Percentiles rank a stretch among this genome's conserved stretches.
Evolutionary conservation across 768 basidiomycete species (phyloP).

Genomic region (Pleurotus eryngii): DNA sequence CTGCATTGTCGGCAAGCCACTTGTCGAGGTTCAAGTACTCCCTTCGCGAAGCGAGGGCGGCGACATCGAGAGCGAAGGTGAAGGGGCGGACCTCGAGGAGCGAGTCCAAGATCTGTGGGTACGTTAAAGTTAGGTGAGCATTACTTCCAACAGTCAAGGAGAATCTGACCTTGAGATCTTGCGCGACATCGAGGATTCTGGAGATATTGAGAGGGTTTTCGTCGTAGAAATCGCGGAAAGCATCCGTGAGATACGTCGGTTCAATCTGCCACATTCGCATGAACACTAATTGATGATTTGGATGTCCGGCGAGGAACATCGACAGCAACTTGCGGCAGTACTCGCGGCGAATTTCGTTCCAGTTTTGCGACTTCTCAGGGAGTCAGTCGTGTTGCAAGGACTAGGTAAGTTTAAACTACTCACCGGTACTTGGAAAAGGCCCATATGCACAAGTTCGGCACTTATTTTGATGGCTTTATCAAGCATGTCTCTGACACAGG

Average conservation of each 20-base stretch:
- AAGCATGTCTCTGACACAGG: slow-evolving; percentile 83
- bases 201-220: slow-evolving; percentile 93
- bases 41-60: slow-evolving; percentile 86
- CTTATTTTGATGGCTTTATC: slow-evolving; percentile 93
- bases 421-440: slow-evolving; percentile 85
- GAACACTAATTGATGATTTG: slow-evolving; percentile 95
- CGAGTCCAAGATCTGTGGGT: slow-evolving; percentile 78
- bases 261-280: slow-evolving; percentile 94
- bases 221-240: slow-evolving; percentile 89
- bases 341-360: slow-evolving; percentile 86
- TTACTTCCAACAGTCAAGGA: not conserved
- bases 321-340: slow-evolving; percentile 81
- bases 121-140: not conserved
- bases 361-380: slow-evolving; percentile 61
- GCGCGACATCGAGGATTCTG: slow-evolving; percentile 90
- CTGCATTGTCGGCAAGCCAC: slow-evolving; percentile 90
- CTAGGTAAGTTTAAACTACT: slow-evolving; percentile 26
- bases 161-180: slow-evolving; percentile 79
- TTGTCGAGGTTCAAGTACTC: slow-evolving; percentile 96
- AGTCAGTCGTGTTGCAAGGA: slow-evolving; percentile 11
- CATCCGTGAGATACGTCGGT: slow-evolving; percentile 79
- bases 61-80: slow-evolving; percentile 89
- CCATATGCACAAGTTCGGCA: slow-evolving; percentile 93
- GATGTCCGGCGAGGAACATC: slow-evolving; percentile 90
- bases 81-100: slow-evolving; percentile 88